A percentile compares a stretch with the other conserved stretches of the same genome.
These are phyloP conservation scores for Microbotryum saponariae DNA, from an alignment of 1,284 basidiomycete genomes.

Conservation along the genomic window DNA sequence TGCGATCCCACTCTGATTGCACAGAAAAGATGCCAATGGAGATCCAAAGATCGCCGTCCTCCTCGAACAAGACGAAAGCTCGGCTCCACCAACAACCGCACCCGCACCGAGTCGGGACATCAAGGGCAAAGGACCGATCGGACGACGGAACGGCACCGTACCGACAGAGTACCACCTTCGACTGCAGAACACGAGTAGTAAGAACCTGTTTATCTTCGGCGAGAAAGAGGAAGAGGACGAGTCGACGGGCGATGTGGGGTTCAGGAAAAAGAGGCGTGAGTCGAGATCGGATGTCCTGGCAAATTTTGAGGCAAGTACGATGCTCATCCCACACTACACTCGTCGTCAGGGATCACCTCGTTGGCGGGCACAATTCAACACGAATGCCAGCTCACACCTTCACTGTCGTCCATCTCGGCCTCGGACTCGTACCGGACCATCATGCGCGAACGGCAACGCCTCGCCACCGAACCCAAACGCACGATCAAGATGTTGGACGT, in stretches of 20 bases:
- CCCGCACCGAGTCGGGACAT: constrained; percentile 5
- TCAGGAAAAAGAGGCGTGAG: constrained; percentile 32
- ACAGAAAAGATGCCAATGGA: constrained; percentile 17
- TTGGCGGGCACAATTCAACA: constrained; percentile 35
- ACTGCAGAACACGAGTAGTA: constrained; percentile 34
- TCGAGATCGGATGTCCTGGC: not conserved
- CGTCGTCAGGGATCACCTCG: constrained; percentile 26
- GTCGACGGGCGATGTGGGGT: constrained; percentile 24
- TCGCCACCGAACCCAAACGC: constrained; percentile 42
- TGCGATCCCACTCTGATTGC: not conserved
- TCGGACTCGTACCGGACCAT: constrained; percentile 42
- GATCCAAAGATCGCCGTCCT: constrained; percentile 31
- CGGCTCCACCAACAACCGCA: not conserved
- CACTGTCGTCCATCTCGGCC: constrained; percentile 30
- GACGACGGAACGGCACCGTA: constrained; percentile 12
- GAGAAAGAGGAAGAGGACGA: constrained; percentile 35
- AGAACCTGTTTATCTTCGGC: constrained; percentile 38
- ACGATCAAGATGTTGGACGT: constrained; percentile 42
- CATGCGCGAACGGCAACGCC: constrained; percentile 40
- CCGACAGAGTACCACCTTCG: constrained; percentile 36
- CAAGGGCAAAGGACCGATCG: constrained; percentile 16
- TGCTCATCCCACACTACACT: not conserved
- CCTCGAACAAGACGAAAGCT: constrained; percentile 13
- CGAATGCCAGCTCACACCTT: constrained; percentile 36
- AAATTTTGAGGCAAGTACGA: not conserved